phyloP scores from a whole-genome alignment of 192 early-diverging fungal genomes.

The Coemansia sp. region DNA sequence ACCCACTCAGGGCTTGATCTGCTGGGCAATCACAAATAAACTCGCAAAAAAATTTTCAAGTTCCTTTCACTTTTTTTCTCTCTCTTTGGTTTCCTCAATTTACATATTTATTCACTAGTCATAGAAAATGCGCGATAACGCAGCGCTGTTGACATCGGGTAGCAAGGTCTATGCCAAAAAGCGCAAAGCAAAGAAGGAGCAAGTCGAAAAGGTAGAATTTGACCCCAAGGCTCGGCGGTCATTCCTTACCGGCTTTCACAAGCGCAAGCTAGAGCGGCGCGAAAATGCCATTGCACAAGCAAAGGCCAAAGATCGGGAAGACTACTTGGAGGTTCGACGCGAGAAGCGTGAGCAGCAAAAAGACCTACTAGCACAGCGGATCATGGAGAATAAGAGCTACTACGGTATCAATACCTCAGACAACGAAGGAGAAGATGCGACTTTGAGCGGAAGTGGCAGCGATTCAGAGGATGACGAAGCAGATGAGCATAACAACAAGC shows the following conservation, averaged over 20 bases:
- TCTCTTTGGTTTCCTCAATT: not conserved
- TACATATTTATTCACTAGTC: not conserved
- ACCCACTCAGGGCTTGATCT: too few species aligned
- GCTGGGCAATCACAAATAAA: not conserved
- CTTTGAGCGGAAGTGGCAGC: not conserved
- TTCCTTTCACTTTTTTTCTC: not conserved
- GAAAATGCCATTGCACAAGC: slow-evolving; percentile 59
- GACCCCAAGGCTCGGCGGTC: slow-evolving; percentile 68
- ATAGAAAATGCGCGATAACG: slow-evolving; percentile 58
- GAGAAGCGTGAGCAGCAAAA: slow-evolving; percentile 62
- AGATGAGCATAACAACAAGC: slow-evolving; percentile 4
- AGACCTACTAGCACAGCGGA: slow-evolving; percentile 60
- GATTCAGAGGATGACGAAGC: slow-evolving; percentile 20
- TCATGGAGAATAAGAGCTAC: slow-evolving; percentile 37
- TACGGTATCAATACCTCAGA: slow-evolving; percentile 42
- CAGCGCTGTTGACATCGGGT: slow-evolving; percentile 64
- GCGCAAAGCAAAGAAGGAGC: slow-evolving; percentile 66
- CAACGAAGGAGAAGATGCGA: slow-evolving; percentile 1
- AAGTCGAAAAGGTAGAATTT: slow-evolving; percentile 67
- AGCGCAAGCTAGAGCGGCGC: slow-evolving; percentile 73
- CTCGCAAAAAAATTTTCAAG: not conserved
- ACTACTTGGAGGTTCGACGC: slow-evolving; percentile 57
- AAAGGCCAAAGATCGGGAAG: slow-evolving; percentile 62
- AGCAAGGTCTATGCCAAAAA: slow-evolving; percentile 70
- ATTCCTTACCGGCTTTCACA: slow-evolving; percentile 79